Evolutionary conservation across 192 early-diverging fungal genomes (phyloP), one percentile per base, ranked within the genome.

Genomic region (Coemansia sp.): DNA sequence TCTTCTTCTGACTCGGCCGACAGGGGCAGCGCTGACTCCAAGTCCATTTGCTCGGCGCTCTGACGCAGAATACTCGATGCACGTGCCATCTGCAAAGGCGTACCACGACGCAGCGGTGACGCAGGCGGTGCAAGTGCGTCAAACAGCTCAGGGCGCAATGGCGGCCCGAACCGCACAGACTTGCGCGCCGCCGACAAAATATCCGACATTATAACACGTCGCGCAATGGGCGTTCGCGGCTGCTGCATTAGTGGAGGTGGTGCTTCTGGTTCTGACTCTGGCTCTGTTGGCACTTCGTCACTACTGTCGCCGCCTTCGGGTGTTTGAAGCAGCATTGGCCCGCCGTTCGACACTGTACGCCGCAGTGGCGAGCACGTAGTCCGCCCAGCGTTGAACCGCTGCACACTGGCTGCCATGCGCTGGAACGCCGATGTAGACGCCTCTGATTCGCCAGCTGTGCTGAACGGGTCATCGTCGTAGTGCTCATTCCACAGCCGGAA

Each of bases 101-200:
- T 82, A n/a, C 86, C 86, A 4, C 85, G 83, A 3, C 76, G 75
- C 32, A 87, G 55, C 2, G 86, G 86, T 12, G 86, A 85, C 3
- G 76, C 67, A 3, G 85, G 82, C 48, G 86, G 86, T 17, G 79
- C 76, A 2, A 60, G 23, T n/a, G 70, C 57, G 47, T 86, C 85
- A 62, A 86, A 87, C 62, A 87, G 52, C 61, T 87, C 86, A 4
- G 86, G 86, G n/a, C 82, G 82, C 15, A 87, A 65, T 11, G 79
- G 70, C 7, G 86, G 86, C 23, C 86, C 86, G 57, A 87, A 87
- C 45, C 80, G 63, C 21, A 82, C 80, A 0, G 69, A 65, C 47
- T 74, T 80, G 59, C 75, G 75, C 35, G 65, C 37, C 1, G 57
- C 37, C 9, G 58, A 29, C 4, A 60, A 47, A 8, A 19, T 41